Base-by-base conservation (phyloP, 805 yeast genomes). In the Metschnikowia colocasiae region DNA sequence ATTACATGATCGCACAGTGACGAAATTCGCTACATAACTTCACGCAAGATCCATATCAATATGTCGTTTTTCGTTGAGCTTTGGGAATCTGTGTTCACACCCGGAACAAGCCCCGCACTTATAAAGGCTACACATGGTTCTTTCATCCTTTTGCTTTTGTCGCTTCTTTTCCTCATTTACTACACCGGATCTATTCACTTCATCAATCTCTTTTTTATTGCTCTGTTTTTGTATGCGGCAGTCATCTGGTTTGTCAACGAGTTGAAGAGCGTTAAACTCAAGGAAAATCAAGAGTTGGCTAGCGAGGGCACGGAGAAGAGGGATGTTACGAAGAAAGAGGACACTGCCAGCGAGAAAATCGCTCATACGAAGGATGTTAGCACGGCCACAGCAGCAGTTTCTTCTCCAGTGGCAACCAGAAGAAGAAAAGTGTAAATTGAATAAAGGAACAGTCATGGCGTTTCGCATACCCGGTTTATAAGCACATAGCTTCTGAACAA, bases 61-160 rank as follows among this genome's bases (percentile, higher is more conserved):
- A 67, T 73, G 67, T 51, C 67, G 15, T 82, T 82, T 60, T 49
- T 85, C 31, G 70, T 67, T 22, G 95, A 86, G 22, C 75, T 92
- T 37, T 91, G 97, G 97, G 83, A 86, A 47, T 87, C 96, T 12
- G 80, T 94, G 23, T 87, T 92, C 67, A 83, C 88, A 15, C 97
- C 98, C 5, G 99, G 99, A 1, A 81, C 96, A 1, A 80, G 94
- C 1, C 97, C 97, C 1, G 89, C 95, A 1, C 75, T 94, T 43
- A 74, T 90, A n/a, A 73, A 76, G 32, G 97, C 98, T 2, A 92
- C 97, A 0, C 97, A 94, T 62, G 76, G 71, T 2, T 85, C 97
- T 2, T 94, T 94, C 59, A 70, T 77, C 0, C 74, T 85, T 9
- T 73, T 94, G 47, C 70, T 82, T 10, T 40, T 78, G 4, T 75